Evolutionary conservation across 495 filamentous ascomycete species (phyloP).

Genomic region (Parathielavia hyrcaniae): DNA sequence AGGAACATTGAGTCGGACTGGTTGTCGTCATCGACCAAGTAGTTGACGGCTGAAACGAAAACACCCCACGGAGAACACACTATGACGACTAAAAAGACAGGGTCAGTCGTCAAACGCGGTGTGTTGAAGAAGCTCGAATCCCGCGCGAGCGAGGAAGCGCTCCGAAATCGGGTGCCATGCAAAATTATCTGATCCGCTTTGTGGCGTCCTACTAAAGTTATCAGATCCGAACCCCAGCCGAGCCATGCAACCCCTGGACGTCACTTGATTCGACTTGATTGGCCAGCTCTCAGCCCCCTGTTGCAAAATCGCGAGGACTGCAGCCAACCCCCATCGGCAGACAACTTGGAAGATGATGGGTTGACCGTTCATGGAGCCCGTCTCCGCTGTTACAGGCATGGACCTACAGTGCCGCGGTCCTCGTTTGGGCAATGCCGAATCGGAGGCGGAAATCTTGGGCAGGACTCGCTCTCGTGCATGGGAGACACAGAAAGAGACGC

Average conservation of each 20-base stretch:
- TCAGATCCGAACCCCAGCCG: conserved; percentile 46
- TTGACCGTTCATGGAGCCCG: not conserved
- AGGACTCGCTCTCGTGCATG: not conserved
- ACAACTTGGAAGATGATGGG: too few species aligned
- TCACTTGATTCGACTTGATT: conserved; percentile 27
- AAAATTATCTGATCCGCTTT: conserved; percentile 40
- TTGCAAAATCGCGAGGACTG: not conserved
- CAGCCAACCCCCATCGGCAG: not conserved
- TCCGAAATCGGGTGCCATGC: conserved; percentile 32
- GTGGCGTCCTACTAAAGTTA: conserved; percentile 42
- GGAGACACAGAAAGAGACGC: not conserved
- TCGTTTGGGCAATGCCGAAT: conserved; percentile 1
- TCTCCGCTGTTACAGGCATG: conserved; percentile 1
- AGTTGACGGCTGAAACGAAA: too few species aligned
- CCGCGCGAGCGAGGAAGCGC: not conserved
- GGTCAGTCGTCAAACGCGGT: too few species aligned
- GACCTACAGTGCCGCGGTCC: not conserved
- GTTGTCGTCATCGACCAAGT: too few species aligned
- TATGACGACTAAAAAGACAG: too few species aligned
- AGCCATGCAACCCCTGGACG: conserved; percentile 17
- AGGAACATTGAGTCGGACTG: too few species aligned
- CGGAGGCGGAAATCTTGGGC: not conserved
- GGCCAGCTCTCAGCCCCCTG: not conserved
- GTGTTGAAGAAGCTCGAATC: too few species aligned
- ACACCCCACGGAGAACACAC: too few species aligned